Conservation (phyloP, 495 filamentous ascomycete genomes). For the Xylaria castorea region DNA sequence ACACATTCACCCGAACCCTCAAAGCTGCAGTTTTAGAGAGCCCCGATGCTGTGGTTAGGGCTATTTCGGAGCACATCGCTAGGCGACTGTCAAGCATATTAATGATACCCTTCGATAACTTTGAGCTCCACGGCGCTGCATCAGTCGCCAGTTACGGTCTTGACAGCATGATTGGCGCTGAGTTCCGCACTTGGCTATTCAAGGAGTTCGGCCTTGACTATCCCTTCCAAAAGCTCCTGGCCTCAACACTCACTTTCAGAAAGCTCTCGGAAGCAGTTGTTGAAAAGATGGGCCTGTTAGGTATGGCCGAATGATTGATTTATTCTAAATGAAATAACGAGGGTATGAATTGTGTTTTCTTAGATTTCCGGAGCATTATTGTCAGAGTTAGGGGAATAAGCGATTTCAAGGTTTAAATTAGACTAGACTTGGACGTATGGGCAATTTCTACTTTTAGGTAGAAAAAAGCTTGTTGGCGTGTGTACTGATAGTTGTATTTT, state of each 20-base stretch:
- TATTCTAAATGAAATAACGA: not conserved
- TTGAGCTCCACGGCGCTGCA: slow-evolving; percentile 29
- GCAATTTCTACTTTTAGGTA: not conserved
- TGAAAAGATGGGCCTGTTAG: slow-evolving; percentile 9
- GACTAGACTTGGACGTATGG: not conserved
- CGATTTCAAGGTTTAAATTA: not conserved
- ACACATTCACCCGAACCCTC: not conserved
- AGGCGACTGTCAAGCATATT: slow-evolving; percentile 41
- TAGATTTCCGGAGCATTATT: not conserved
- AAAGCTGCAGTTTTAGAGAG: slow-evolving; percentile 13
- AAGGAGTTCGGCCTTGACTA: slow-evolving; percentile 48
- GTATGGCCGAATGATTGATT: not conserved
- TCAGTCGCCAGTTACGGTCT: slow-evolving; percentile 48
- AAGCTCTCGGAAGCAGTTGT: slow-evolving; percentile 11
- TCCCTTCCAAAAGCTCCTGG: slow-evolving; percentile 44
- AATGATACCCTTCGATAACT: slow-evolving; percentile 31
- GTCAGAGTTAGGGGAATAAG: not conserved
- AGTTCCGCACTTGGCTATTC: slow-evolving; percentile 52
- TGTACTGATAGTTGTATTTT: not conserved
- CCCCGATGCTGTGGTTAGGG: slow-evolving; percentile 20
- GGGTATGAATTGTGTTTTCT: not conserved
- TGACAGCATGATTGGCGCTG: slow-evolving; percentile 54
- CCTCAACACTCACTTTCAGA: slow-evolving; percentile 21
- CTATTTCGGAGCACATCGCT: slow-evolving; percentile 31
- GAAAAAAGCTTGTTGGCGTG: not conserved